These are phyloP conservation scores for Capronia americana DNA, from an alignment of 2,329 filamentous ascomycete genomes.

Conservation along the genomic window DNA sequence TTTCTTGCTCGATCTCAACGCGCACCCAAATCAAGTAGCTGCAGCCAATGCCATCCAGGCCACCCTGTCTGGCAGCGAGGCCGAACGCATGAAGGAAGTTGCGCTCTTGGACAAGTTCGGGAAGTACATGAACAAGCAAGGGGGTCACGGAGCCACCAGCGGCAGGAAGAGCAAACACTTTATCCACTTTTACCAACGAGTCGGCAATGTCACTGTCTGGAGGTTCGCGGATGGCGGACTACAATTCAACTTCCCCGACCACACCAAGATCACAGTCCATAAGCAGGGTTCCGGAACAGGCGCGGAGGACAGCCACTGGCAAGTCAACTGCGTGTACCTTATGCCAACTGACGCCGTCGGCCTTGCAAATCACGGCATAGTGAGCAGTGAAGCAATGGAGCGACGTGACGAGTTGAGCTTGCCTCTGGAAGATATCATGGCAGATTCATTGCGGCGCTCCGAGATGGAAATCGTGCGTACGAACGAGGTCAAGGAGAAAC, in stretches of 20 bases:
- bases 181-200: constrained; percentile 58
- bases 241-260: constrained; percentile 61
- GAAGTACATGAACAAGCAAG: constrained; percentile 59
- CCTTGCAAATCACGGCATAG: constrained; percentile 49
- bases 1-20: constrained; percentile 43
- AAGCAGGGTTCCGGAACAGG: constrained; percentile 29
- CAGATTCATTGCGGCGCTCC: constrained; percentile 36
- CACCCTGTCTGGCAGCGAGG: constrained; percentile 46
- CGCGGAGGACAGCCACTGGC: constrained; percentile 37
- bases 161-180: constrained; percentile 47
- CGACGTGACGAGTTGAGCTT: constrained; percentile 39
- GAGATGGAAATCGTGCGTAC: constrained; percentile 54
- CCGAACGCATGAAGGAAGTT: constrained; percentile 56
- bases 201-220: constrained; percentile 61
- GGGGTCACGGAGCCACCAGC: constrained; percentile 48
- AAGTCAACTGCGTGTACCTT: constrained; percentile 57
- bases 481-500: constrained; percentile 53
- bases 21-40: constrained; percentile 31
- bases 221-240: constrained; percentile 58
- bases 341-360: constrained; percentile 54
- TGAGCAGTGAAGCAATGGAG: constrained; percentile 50
- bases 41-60: constrained; percentile 38
- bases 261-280: constrained; percentile 58
- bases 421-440: constrained; percentile 40
- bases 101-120: constrained; percentile 58